Conservation (phyloP, 1,139 yeast genomes). For the Scheffersomyces segobiensis region DNA sequence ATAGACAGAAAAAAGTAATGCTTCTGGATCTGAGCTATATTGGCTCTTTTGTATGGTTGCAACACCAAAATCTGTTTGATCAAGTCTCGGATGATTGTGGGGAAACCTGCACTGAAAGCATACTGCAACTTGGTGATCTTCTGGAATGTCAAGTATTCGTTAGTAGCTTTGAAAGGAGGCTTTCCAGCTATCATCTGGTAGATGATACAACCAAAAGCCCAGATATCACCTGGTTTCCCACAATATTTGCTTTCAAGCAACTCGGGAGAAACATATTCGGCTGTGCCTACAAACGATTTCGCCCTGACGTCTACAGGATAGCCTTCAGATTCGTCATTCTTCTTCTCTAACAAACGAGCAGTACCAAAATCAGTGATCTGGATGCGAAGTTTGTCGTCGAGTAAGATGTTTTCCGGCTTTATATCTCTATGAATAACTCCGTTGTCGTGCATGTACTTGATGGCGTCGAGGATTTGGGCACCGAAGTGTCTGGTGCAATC, state of each 20-base stretch:
- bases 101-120: slow-evolving; percentile 59
- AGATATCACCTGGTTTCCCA: slow-evolving; percentile 73
- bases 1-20: slow-evolving; percentile 73
- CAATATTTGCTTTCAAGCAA: slow-evolving; percentile 66
- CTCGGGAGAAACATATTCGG: slow-evolving; percentile 79
- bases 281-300: slow-evolving; percentile 85
- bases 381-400: slow-evolving; percentile 63
- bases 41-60: slow-evolving; percentile 45
- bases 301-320: slow-evolving; percentile 53
- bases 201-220: slow-evolving; percentile 82
- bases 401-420: slow-evolving; percentile 73
- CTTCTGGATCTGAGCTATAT: slow-evolving; percentile 35
- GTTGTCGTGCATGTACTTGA: slow-evolving; percentile 68
- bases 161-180: slow-evolving; percentile 79
- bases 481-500: slow-evolving; percentile 72
- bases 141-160: slow-evolving; percentile 73
- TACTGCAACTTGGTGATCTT: slow-evolving; percentile 65
- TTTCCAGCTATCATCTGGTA: slow-evolving; percentile 75
- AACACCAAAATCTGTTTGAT: slow-evolving; percentile 46
- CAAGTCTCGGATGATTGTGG: slow-evolving; percentile 47
- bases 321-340: slow-evolving; percentile 38
- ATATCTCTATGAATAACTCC: slow-evolving; percentile 81
- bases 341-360: slow-evolving; percentile 58
- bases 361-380: slow-evolving; percentile 85
- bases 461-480: slow-evolving; percentile 63